phyloP scores from a whole-genome alignment of 176 grass and related monocot genomes.

The Eragrostis nindensis region DNA sequence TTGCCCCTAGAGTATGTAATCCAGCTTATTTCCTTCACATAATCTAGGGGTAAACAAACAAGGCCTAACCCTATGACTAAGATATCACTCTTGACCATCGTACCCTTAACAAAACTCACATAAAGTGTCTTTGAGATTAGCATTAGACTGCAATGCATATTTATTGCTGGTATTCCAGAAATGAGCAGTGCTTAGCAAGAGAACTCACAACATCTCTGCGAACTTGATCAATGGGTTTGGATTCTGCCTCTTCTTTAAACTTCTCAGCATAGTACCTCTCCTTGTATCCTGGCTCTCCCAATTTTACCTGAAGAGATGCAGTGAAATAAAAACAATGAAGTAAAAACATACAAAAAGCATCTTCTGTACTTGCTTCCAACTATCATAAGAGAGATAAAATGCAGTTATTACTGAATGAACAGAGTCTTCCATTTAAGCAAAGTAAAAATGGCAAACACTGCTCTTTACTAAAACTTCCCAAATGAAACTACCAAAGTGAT shows the following conservation, averaged over 20 bases:
- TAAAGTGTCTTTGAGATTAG: conserved; percentile 4
- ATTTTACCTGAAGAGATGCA: conserved; percentile 72
- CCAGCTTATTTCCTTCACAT: too few species aligned
- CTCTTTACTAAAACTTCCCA: not conserved
- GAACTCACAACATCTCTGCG: conserved; percentile 91
- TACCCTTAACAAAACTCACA: too few species aligned
- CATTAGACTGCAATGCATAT: conserved; percentile 16
- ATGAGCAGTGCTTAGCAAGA: conserved; percentile 23
- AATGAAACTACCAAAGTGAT: not conserved
- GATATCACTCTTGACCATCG: too few species aligned
- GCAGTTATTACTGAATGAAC: not conserved
- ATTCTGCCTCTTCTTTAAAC: conserved; percentile 77
- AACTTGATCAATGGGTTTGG: conserved; percentile 68
- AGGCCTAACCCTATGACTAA: too few species aligned
- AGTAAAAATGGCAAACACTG: conserved; percentile 17
- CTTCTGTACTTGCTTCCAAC: conserved; percentile 12
- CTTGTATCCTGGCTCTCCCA: conserved; percentile 90
- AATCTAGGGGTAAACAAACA: too few species aligned
- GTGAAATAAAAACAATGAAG: conserved; percentile 28
- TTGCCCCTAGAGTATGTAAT: too few species aligned
- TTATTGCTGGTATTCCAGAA: conserved; percentile 21
- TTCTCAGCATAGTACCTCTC: conserved; percentile 92
- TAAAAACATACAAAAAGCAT: conserved; percentile 5
- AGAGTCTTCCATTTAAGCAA: conserved; percentile 13
- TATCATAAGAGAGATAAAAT: conserved; percentile 20